These are phyloP conservation scores for Fomitopsis pinicola DNA, from an alignment of 1,284 basidiomycete genomes.

Conservation along the genomic window DNA sequence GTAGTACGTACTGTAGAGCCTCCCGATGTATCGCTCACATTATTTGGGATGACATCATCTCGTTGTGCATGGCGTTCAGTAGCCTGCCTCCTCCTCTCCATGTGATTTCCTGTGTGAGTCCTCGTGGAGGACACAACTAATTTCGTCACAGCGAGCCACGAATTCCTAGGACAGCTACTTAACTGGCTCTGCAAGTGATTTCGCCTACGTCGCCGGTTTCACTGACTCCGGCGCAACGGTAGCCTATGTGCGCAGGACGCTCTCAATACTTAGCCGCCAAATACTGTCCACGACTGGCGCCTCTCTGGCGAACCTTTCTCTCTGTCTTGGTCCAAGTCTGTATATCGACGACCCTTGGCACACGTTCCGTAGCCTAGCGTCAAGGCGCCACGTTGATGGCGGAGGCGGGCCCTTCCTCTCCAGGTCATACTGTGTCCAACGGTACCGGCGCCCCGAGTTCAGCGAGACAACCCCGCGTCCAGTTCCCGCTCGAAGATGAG, in stretches of 20 bases:
- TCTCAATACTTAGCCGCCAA: too few relatives aligned
- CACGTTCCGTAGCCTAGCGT: background rate
- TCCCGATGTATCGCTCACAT: too few relatives aligned
- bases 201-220: too few relatives aligned
- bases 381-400: conserved; percentile 18
- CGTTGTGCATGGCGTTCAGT: too few relatives aligned
- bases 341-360: background rate
- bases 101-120: background rate
- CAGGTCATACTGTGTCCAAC: conserved; percentile 12
- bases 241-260: background rate
- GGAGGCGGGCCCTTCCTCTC: conserved; percentile 27
- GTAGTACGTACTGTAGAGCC: too few relatives aligned
- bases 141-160: too few relatives aligned
- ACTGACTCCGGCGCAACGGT: background rate
- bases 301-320: background rate
- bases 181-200: too few relatives aligned
- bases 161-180: background rate
- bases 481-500: conserved; percentile 22
- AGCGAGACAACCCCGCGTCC: conserved; percentile 19
- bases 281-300: too few relatives aligned
- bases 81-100: background rate
- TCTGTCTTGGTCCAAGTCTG: background rate
- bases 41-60: too few relatives aligned
- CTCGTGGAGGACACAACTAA: background rate
- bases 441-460: conserved; percentile 9